Conservation (phyloP, 306 rosid species). For the Trifolium fragiferum region DNA sequence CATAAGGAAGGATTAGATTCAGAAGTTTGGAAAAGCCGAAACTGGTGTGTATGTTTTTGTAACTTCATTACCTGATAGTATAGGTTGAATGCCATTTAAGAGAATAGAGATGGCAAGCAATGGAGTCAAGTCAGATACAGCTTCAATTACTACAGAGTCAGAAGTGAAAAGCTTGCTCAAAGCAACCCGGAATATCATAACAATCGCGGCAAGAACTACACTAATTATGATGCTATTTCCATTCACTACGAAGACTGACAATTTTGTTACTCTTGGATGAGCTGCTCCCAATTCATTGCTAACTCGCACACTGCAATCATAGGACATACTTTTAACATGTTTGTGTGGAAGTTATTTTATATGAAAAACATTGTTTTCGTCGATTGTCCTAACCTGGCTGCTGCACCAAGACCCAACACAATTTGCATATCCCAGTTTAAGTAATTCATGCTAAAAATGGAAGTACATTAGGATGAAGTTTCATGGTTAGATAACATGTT, state of each 20-base stretch:
- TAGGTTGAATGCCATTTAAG: conserved; percentile 66
- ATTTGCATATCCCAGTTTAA: conserved; percentile 69
- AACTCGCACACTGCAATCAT: conserved; percentile 58
- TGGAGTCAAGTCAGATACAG: conserved; percentile 60
- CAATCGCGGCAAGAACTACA: conserved; percentile 47
- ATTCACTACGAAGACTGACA: conserved; percentile 65
- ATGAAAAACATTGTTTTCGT: neutral
- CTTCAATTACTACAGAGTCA: conserved; percentile 59
- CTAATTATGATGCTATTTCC: conserved; percentile 71
- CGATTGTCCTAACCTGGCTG: conserved; percentile 60
- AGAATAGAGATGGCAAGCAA: conserved; percentile 74
- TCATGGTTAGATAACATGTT: conserved; percentile 30
- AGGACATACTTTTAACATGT: neutral
- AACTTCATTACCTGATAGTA: conserved; percentile 40
- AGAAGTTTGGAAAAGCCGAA: neutral
- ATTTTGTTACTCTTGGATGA: conserved; percentile 67
- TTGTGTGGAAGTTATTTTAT: neutral
- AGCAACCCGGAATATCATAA: conserved; percentile 52
- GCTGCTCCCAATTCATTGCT: conserved; percentile 83
- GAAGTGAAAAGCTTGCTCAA: conserved; percentile 70
- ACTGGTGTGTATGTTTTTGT: neutral
- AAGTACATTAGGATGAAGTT: conserved; percentile 6
- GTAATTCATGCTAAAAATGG: conserved; percentile 67
- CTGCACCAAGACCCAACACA: conserved; percentile 74
- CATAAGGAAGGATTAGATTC: neutral